Evolutionary conservation across 2,329 filamentous ascomycete genomes (phyloP), one percentile per base, ranked within the genome.

Genomic region (Dactylella cylindrospora): DNA sequence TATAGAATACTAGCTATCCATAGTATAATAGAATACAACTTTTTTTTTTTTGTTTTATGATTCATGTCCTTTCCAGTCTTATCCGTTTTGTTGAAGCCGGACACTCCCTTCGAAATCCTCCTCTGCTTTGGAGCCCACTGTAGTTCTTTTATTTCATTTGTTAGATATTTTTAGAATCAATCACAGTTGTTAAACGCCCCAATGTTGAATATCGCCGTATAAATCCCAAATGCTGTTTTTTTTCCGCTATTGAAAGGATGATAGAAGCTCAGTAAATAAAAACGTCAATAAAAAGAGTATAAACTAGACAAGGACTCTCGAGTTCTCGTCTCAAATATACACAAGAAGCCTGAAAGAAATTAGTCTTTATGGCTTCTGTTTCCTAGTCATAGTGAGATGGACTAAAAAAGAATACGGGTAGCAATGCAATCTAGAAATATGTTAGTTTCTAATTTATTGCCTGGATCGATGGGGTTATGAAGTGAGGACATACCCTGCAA

Each of bases 401-500:
- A 32, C 41, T 67, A 74, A 65, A 73, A 74, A 12, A 74, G 68
- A 32, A 74, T 67, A 40, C 72, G 70, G 36, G 71, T 72, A 45
- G 72, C 62, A 43, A 74, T 74, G 36, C 71, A 71, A 65, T 72
- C 72, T 74, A 53, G 10, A 28, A 12, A 22, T 15, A n/a, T 19
- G 51, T 44, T 52, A 67, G 51, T 31, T n/a, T 31, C 19, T 19
- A 25, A 31, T 17, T 15, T 38, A 26, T 49, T 35, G 59, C 32
- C 33, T 53, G 41, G n/a, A 29, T 22, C 23, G 23, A 25, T 23
- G n/a, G n/a, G 13, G 13, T 19, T 6, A 13, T 19, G 10, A 39
- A 23, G 29, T 28, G 15, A 35, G 25, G 40, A 76, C 85, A 78
- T 80, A 88, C 86, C 90, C 74, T 79, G 84, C 65, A 96, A 79